Conservation (phyloP, 2,329 filamentous ascomycete species). For the Alternaria sp. region DNA sequence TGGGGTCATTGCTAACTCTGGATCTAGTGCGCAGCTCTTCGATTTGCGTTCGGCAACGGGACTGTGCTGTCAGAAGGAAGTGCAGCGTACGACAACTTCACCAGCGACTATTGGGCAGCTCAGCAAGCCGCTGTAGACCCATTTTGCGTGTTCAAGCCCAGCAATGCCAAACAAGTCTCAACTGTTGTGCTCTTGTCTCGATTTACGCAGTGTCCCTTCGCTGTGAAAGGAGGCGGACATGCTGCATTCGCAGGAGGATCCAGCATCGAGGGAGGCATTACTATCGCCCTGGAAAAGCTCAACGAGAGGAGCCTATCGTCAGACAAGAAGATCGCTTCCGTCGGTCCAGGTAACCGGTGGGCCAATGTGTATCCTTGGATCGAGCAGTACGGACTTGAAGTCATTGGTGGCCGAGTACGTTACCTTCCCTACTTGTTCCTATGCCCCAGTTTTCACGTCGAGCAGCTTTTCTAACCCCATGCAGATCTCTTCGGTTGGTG, state of each 20-base stretch:
- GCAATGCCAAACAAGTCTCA: slow-evolving; percentile 27
- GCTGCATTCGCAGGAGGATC: slow-evolving; percentile 38
- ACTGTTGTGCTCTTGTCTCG: slow-evolving; percentile 31
- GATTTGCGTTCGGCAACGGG: slow-evolving; percentile 19
- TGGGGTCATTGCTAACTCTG: background rate
- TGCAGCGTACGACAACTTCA: slow-evolving; percentile 31
- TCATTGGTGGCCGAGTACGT: slow-evolving; percentile 43
- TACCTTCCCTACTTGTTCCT: background rate
- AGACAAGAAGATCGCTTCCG: slow-evolving; percentile 31
- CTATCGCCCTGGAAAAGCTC: slow-evolving; percentile 37
- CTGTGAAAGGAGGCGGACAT: slow-evolving; percentile 50
- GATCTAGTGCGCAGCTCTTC: slow-evolving; percentile 29
- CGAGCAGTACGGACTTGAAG: slow-evolving; percentile 36
- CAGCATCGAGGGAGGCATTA: slow-evolving; percentile 45
- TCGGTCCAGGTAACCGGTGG: slow-evolving; percentile 49
- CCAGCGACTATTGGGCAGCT: slow-evolving; percentile 33
- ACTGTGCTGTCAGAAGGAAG: slow-evolving; percentile 25
- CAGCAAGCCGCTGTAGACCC: slow-evolving; percentile 37
- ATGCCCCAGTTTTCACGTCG: background rate
- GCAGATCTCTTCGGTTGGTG: slow-evolving; percentile 22
- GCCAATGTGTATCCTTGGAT: slow-evolving; percentile 43
- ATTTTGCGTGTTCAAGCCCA: slow-evolving; percentile 40
- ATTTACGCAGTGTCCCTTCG: slow-evolving; percentile 47
- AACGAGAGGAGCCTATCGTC: slow-evolving; percentile 29
- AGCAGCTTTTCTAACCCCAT: slow-evolving; percentile 2